phyloP scores from a whole-genome alignment of 495 filamentous ascomycete genomes.

The Aspergillus homomorphus region DNA sequence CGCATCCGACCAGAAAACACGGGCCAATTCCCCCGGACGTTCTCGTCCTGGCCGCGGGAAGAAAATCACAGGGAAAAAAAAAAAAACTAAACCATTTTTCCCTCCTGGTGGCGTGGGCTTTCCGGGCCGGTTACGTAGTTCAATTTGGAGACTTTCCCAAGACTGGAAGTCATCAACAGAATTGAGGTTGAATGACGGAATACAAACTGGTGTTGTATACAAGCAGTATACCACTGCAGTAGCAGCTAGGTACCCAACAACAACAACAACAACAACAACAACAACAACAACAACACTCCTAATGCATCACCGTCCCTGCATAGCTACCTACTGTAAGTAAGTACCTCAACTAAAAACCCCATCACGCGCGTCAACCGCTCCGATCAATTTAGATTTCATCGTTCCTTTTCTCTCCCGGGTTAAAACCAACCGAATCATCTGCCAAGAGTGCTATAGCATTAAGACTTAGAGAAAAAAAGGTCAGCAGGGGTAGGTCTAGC shows the following conservation, averaged over 20 bases:
- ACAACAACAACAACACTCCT: neutral
- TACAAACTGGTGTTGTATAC: neutral
- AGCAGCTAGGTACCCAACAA: neutral
- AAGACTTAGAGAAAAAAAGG: neutral
- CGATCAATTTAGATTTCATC: neutral
- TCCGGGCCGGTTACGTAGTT: too few species aligned
- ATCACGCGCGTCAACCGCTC: neutral
- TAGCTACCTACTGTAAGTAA: neutral
- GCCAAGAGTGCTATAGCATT: neutral
- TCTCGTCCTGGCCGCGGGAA: neutral
- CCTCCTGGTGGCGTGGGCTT: too few species aligned
- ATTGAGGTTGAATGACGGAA: neutral
- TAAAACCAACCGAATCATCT: neutral
- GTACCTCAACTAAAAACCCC: too few species aligned
- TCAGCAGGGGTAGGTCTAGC: neutral
- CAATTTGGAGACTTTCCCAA: too few species aligned
- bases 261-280: neutral
- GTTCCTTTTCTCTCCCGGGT: neutral
- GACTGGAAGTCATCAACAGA: neutral
- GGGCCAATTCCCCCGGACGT: slow-evolving; percentile 22
- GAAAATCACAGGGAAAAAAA: too few species aligned
- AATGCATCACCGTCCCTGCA: too few species aligned
- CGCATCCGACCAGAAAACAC: slow-evolving; percentile 28
- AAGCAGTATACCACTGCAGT: too few species aligned
- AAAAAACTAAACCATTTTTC: too few species aligned